Evolutionary conservation across 2,329 filamentous ascomycete genomes (phyloP), one percentile per base, ranked within the genome.

Genomic region (Pyricularia pennisetigena): DNA sequence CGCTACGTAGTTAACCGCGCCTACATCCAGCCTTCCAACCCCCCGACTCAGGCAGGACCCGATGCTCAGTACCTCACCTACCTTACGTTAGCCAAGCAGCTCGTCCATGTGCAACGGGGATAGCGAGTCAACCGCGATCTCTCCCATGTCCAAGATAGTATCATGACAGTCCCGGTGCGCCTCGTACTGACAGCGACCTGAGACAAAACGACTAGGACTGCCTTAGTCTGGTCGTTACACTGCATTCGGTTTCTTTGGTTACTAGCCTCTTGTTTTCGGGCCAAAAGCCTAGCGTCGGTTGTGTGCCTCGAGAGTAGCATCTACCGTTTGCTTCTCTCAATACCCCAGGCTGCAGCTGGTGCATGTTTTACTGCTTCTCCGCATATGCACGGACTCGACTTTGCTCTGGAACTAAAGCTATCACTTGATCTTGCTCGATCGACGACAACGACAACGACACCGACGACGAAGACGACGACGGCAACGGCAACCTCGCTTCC

Each of bases 351-450:
- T 62, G 54, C 24, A 24, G 59, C 41, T 73, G 74, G 63, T 82
- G 82, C 71, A 74, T 82, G 68, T 74, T 80, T 70, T 82, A 80
- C 67, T 80, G 80, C 14, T 72, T 78, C 63, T 79, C 41, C 41
- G 41, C 41, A 49, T 49, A 49, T 49, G 41, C 41, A 49, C 41
- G 41, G 41, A n/a, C 41, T 49, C 41, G 16, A 49, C 41, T n/a
- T 49, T 49, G 41, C 41, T 20, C 6, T 7, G 2, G 41, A 49
- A 35, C 32, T 35, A 6, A 35, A 49, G 41, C 41, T 49, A 49
- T 49, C 41, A 8, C 16, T 20, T n/a, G 6, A 49, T 16, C 41
- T 49, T 1, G 16, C 41, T 20, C 41, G 41, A 49, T 49, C 41
- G 10, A 49, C 41, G 20, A 49, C 41, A n/a, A 20, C 16, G 41